phyloP scores from a whole-genome alignment of 108 stramenopile genomes.

The Pseudonitzschia delicatissima region DNA sequence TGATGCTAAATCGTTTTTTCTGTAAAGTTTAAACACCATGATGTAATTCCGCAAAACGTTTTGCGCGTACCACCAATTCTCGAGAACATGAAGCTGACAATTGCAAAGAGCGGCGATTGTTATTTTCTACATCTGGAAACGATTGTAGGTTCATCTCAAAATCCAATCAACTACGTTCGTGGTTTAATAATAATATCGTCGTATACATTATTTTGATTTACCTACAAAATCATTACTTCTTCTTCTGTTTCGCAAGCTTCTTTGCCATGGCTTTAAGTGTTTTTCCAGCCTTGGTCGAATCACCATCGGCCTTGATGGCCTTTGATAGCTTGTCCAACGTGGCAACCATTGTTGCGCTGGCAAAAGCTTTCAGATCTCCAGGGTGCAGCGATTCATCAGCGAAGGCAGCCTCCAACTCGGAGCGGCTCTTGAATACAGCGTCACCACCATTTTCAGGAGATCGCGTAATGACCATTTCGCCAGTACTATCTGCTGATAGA shows the following conservation, averaged over 20 bases:
- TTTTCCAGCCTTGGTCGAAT: slow-evolving; percentile 81
- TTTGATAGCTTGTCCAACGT: slow-evolving; percentile 83
- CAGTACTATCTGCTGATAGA: slow-evolving; percentile 20
- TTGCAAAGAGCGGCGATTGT: too few relatives aligned
- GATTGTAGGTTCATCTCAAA: too few relatives aligned
- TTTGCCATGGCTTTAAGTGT: slow-evolving; percentile 82
- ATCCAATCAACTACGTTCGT: too few relatives aligned
- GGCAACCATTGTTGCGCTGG: slow-evolving; percentile 71
- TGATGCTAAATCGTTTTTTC: too few relatives aligned
- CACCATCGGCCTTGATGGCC: slow-evolving; percentile 79
- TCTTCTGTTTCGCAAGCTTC: slow-evolving; percentile 76
- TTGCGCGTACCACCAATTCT: too few relatives aligned
- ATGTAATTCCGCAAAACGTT: too few relatives aligned
- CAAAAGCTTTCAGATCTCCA: slow-evolving; percentile 91
- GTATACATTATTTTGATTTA: too few relatives aligned
- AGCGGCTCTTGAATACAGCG: slow-evolving; percentile 67
- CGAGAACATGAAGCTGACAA: too few relatives aligned
- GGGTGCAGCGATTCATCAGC: slow-evolving; percentile 87
- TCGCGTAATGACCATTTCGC: slow-evolving; percentile 58
- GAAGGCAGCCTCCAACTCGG: slow-evolving; percentile 81
- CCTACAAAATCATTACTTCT: slow-evolving; percentile 32
- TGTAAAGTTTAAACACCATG: too few relatives aligned
- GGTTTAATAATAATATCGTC: too few relatives aligned
- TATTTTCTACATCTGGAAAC: too few relatives aligned
- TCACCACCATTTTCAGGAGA: slow-evolving; percentile 86